These are phyloP conservation scores for Stephania yunnanensis DNA, from an alignment of 164 flowering plant species.

Conservation along the genomic window DNA sequence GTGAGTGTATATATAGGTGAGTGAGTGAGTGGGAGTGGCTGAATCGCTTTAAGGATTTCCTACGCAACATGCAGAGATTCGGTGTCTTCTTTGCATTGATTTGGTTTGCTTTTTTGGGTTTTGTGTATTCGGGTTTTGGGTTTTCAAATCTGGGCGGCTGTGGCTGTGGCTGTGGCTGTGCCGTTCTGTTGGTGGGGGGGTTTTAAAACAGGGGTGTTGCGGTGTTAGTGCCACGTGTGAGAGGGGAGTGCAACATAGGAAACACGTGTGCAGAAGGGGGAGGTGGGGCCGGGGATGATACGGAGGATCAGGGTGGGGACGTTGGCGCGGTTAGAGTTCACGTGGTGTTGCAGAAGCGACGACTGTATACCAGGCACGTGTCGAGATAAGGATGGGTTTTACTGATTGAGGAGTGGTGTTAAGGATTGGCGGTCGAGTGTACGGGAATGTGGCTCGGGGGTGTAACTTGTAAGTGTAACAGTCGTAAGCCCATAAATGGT, in stretches of 20 bases:
- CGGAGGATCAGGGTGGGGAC: background rate
- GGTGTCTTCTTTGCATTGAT: background rate
- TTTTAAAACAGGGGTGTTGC: too few species aligned
- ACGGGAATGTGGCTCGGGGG: background rate
- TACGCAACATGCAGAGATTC: constrained; percentile 56
- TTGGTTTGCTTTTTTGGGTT: too few species aligned
- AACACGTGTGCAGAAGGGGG: background rate
- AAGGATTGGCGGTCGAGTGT: background rate
- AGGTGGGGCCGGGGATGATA: background rate
- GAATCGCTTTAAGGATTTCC: constrained; percentile 53
- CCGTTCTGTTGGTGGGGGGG: background rate
- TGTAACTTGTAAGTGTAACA: too few species aligned
- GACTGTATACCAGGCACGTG: background rate
- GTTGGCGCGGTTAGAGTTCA: background rate
- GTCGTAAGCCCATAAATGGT: too few species aligned
- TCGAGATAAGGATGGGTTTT: background rate
- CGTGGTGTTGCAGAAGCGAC: background rate
- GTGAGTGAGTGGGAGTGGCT: background rate
- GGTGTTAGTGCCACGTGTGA: background rate
- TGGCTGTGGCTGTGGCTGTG: background rate
- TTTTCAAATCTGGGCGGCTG: too few species aligned
- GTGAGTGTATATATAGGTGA: too few species aligned
- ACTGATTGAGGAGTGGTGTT: too few species aligned
- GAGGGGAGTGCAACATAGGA: background rate
- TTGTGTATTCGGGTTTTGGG: too few species aligned